Conservation (phyloP, 192 early-diverging fungal species). For the Allomyces macrogynus region DNA sequence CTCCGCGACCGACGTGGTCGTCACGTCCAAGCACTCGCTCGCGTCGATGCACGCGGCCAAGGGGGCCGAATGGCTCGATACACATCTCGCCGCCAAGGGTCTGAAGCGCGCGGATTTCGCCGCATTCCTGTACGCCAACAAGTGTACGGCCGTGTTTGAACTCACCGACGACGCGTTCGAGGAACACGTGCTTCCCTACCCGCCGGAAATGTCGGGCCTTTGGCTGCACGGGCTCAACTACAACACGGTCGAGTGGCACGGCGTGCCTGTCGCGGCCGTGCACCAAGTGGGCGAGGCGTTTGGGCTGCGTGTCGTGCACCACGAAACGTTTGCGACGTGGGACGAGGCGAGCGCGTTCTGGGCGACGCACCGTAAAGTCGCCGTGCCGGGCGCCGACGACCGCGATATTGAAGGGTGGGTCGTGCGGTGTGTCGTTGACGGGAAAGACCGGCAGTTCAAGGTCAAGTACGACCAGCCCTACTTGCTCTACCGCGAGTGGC, state of each 20-base stretch:
- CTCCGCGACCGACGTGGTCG: conserved; percentile 36
- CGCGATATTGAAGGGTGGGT: conserved; percentile 82
- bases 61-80: conserved; percentile 49
- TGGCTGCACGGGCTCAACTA: conserved; percentile 82
- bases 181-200: conserved; percentile 80
- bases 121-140: conserved; percentile 43
- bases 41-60: conserved; percentile 36
- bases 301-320: conserved; percentile 43
- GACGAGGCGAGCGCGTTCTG: conserved; percentile 44
- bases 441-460: conserved; percentile 58
- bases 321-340: conserved; percentile 26
- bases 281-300: conserved; percentile 42
- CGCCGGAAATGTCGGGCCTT: conserved; percentile 51
- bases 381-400: conserved; percentile 33
- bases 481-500: conserved; percentile 86
- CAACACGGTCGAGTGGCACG: conserved; percentile 50
- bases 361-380: conserved; percentile 32
- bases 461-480: conserved; percentile 91
- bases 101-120: conserved; percentile 43
- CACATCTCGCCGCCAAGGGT: conserved; percentile 34
- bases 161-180: conserved; percentile 91
- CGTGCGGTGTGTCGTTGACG: conserved; percentile 37
- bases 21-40: conserved; percentile 72
- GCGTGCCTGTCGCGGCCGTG: conserved; percentile 43
- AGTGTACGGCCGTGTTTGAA: conserved; percentile 61